Conservation (phyloP, 306 rosid species). For the Fragaria iinumae region DNA sequence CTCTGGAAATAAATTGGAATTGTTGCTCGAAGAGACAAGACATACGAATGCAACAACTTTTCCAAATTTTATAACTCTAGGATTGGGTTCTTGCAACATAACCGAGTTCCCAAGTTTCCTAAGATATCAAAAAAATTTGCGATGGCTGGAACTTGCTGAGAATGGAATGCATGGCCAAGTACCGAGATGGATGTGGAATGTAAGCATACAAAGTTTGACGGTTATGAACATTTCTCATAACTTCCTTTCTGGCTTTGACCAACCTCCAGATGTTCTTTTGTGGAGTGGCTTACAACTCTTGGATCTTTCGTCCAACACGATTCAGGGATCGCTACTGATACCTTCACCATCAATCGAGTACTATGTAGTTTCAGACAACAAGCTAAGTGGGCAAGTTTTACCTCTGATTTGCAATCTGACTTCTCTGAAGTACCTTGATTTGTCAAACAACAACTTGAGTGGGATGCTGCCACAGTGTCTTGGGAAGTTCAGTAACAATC, state of each 20-base stretch:
- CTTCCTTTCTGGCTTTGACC: conserved; percentile 14
- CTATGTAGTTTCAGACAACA: background rate
- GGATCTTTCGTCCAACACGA: background rate
- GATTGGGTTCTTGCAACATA: background rate
- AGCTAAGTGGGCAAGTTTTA: background rate
- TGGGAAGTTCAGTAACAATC: background rate
- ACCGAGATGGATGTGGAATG: conserved; percentile 13
- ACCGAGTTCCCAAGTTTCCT: conserved; percentile 1
- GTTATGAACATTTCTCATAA: background rate
- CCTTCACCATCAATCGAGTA: background rate
- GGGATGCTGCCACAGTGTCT: background rate
- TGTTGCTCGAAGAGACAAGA: background rate
- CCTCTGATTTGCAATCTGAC: background rate
- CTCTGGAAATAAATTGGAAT: background rate
- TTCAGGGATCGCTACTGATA: background rate
- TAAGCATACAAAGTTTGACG: background rate
- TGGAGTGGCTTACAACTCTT: background rate
- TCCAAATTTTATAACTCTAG: background rate
- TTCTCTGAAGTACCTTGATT: background rate
- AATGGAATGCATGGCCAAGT: conserved; percentile 13
- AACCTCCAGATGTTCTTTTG: background rate
- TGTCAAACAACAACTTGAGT: background rate
- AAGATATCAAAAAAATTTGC: background rate
- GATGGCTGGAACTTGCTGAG: background rate
- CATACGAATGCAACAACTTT: background rate